Evolutionary conservation across 345 rosid genomes (phyloP), one percentile per base, ranked within the genome.

Genomic region (Bruguiera parviflora): DNA sequence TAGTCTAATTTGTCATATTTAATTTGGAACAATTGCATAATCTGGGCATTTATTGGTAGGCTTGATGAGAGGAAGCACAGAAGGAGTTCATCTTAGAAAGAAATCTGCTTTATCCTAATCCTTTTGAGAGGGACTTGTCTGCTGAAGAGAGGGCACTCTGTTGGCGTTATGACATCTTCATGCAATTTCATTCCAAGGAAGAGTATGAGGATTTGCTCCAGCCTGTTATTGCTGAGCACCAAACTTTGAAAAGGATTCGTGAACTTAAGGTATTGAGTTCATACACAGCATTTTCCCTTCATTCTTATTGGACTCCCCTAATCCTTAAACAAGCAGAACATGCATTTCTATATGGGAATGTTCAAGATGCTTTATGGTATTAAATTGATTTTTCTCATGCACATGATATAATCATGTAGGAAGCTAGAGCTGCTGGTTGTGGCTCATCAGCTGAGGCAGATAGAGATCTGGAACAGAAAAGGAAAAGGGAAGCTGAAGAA

Each of bases 51-150:
- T 58, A 58, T 75, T 71, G 58, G 32, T 87, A 95, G 98, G 89
- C 94, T 92, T 74, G 98, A 92, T 71, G 98, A 95, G 80, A 85
- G 99, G 84, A 87, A 95, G 79, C 91, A 82, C 15, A 84, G 98
- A 78, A 95, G 82, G 97, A 92, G 69, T 95, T 95, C 75, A 87
- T 95, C 33, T 66, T 92, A 56, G 98, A 95, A 79, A 86, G 98
- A 77, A 85, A 87, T 80, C 67, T 95, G 75, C 73, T 95, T 57
- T 79, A 84, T 77, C 89, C 87, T 64, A 88, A 76, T 84, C 88
- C 86, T 57, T 77, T 87, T 9, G 94, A 89, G 85, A 90, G 80
- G 84, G 91, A 87, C 75, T 83, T 95, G 58, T 79, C 85, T 47
- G 85, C 87, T n/a, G 98, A 95, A 69, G 99, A 95, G 84, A 84